Conservation (phyloP, 208 protist species). For the Vickermania spadyakhi region DNA sequence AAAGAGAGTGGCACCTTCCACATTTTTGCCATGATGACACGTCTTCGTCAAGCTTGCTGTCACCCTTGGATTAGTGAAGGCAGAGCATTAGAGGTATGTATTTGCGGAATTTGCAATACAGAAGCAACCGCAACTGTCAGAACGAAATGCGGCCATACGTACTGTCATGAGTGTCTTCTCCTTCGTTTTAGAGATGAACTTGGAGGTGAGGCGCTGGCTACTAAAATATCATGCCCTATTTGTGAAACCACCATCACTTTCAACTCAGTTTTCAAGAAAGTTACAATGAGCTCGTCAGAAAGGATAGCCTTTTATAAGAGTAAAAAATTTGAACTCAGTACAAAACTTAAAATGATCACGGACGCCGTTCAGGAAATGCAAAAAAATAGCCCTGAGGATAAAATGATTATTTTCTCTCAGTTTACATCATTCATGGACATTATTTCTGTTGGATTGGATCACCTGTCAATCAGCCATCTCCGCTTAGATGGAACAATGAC, state of each 20-base stretch:
- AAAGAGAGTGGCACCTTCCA: constrained; percentile 62
- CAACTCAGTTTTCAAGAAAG: constrained; percentile 53
- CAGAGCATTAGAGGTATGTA: constrained; percentile 32
- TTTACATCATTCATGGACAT: constrained; percentile 97
- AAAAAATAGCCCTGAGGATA: constrained; percentile 64
- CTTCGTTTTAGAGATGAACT: constrained; percentile 66
- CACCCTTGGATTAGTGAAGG: constrained; percentile 85
- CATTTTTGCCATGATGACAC: constrained; percentile 91
- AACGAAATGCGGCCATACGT: constrained; percentile 78
- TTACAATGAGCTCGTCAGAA: constrained; percentile 39
- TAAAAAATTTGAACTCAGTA: constrained; percentile 61
- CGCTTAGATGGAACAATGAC: constrained; percentile 92
- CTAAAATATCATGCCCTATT: constrained; percentile 45
- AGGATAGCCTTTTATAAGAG: constrained; percentile 69
- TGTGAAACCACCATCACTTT: constrained; percentile 36
- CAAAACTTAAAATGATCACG: constrained; percentile 82
- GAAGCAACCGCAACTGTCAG: constrained; percentile 36
- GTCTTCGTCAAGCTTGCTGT: constrained; percentile 89
- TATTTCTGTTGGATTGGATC: constrained; percentile 78
- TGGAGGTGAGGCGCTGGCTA: constrained; percentile 61
- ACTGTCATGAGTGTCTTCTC: constrained; percentile 82
- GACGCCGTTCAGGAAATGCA: constrained; percentile 60
- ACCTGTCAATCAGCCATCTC: constrained; percentile 51
- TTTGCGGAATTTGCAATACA: constrained; percentile 75
- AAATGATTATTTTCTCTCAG: constrained; percentile 97